Evolutionary conservation across 1,139 yeast species (phyloP).

Genomic region (Lodderomyces margitis): DNA sequence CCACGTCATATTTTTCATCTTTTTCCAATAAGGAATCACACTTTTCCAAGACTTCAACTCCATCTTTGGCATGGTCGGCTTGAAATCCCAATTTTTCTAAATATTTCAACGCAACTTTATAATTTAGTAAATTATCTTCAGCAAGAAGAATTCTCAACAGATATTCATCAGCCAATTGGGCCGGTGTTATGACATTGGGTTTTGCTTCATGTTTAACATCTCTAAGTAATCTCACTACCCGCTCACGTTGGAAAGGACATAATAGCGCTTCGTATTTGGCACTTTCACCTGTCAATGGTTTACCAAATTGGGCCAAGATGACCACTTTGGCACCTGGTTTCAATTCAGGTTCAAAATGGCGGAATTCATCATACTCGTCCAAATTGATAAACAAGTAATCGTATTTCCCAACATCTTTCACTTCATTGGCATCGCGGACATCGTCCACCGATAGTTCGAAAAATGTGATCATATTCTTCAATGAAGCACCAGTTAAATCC

Average conservation of each 20-base stretch:
- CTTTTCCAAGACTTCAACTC: conserved; percentile 44
- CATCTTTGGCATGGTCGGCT: conserved; percentile 57
- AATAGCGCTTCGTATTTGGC: conserved; percentile 29
- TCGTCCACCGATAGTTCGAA: conserved; percentile 32
- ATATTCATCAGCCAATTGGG: conserved; percentile 24
- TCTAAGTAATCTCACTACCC: conserved; percentile 24
- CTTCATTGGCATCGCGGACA: background rate
- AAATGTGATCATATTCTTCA: conserved; percentile 27
- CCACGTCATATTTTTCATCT: conserved; percentile 43
- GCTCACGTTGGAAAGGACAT: conserved; percentile 33
- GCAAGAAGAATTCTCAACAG: conserved; percentile 51
- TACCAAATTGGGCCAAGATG: conserved; percentile 31
- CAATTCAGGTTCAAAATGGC: conserved; percentile 11
- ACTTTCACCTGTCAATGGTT: conserved; percentile 24
- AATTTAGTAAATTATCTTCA: conserved; percentile 53
- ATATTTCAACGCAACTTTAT: conserved; percentile 51
- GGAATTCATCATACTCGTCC: conserved; percentile 18
- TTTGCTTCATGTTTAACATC: conserved; percentile 7
- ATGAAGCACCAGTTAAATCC: conserved; percentile 30
- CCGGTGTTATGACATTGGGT: background rate
- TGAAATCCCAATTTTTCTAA: conserved; percentile 51
- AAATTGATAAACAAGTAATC: conserved; percentile 21
- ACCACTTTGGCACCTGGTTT: conserved; percentile 17
- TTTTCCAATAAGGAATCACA: conserved; percentile 26
- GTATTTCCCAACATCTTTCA: conserved; percentile 1